These are phyloP conservation scores for Suhomyces bokatorum DNA, from an alignment of 1,139 yeast species.

Conservation along the genomic window DNA sequence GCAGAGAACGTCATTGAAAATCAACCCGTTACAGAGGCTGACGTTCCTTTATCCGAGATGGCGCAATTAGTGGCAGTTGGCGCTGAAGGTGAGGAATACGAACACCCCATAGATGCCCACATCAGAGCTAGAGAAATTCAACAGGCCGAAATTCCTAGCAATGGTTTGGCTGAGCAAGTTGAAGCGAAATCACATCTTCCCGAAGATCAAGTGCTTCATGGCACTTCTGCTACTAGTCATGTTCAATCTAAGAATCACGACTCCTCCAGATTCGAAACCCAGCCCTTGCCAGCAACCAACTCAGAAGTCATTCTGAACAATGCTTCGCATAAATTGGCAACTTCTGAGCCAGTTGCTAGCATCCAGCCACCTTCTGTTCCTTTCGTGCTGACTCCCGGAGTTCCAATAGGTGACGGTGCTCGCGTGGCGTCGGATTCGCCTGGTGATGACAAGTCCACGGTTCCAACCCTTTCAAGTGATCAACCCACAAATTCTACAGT, in stretches of 20 bases:
- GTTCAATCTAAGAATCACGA: too few species aligned
- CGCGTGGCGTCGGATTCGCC: slow-evolving; percentile 6
- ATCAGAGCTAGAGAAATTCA: neutral
- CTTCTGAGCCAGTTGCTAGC: neutral
- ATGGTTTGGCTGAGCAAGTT: neutral
- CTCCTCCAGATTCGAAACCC: neutral
- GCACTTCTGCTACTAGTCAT: too few species aligned
- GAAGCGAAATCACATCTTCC: neutral
- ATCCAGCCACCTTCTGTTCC: neutral
- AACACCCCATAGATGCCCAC: neutral
- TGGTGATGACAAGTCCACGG: slow-evolving; percentile 13
- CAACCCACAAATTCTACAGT: slow-evolving; percentile 17
- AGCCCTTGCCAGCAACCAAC: neutral
- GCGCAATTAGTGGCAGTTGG: neutral
- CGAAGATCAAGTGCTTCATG: too few species aligned
- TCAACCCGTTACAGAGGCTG: neutral
- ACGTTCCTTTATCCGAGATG: neutral
- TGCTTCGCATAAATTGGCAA: neutral
- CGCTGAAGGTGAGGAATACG: neutral
- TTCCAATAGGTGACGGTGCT: neutral
- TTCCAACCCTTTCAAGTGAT: slow-evolving; percentile 14
- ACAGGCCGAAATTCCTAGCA: too few species aligned
- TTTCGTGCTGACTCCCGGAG: neutral
- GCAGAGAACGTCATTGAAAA: neutral
- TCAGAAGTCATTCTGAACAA: neutral